Evolutionary conservation across 805 yeast species (phyloP).

Genomic region (Candida pseudoglaebosa): DNA sequence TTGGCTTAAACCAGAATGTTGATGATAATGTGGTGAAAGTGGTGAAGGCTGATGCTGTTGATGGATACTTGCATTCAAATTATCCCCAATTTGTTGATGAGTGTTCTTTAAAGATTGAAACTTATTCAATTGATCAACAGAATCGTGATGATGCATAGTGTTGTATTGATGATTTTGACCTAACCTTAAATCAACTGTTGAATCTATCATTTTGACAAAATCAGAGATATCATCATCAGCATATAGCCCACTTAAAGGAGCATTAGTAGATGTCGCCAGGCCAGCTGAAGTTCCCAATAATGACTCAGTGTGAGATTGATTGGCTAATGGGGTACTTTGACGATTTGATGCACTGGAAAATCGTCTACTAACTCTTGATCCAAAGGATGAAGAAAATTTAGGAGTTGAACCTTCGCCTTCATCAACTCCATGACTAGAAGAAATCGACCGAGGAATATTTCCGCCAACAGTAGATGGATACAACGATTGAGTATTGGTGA

Average conservation of each 20-base stretch:
- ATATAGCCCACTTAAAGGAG: constrained; percentile 41
- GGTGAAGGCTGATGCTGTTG: constrained; percentile 12
- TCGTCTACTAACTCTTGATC: constrained; percentile 57
- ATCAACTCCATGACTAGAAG: constrained; percentile 38
- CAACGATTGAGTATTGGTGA: constrained; percentile 11
- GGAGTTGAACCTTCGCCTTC: constrained; percentile 41
- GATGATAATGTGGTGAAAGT: constrained; percentile 3
- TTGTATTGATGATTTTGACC: constrained; percentile 10
- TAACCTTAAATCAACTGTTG: constrained; percentile 50
- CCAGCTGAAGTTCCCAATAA: constrained; percentile 33
- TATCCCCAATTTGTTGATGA: constrained; percentile 54
- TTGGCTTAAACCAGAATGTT: constrained; percentile 2
- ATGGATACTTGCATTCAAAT: constrained; percentile 48
- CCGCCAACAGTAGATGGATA: constrained; percentile 6
- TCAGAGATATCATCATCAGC: constrained; percentile 61
- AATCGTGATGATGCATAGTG: constrained; percentile 13
- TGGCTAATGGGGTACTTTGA: constrained; percentile 22
- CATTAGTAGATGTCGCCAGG: constrained; percentile 30
- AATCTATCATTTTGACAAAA: constrained; percentile 68
- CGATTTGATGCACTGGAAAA: constrained; percentile 32
- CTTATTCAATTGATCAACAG: constrained; percentile 43
- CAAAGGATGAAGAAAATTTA: constrained; percentile 68
- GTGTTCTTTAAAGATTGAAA: constrained; percentile 51
- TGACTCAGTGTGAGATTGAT: constrained; percentile 14
- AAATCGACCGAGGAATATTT: constrained; percentile 33